Conservation (phyloP, 768 basidiomycete genomes). For the Mycena rosella region DNA sequence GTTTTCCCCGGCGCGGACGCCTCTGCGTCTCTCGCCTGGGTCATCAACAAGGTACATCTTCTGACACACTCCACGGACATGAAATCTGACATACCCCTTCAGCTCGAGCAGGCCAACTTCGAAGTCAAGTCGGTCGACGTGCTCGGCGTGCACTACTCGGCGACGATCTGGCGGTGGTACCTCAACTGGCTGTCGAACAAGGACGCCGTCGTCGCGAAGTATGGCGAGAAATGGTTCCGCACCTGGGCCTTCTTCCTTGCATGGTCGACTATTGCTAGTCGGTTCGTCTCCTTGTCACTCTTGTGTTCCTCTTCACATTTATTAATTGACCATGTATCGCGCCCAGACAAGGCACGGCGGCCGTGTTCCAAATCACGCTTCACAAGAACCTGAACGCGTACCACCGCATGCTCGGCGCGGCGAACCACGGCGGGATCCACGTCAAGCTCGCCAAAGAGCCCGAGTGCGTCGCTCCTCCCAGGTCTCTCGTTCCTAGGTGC, state of each 20-base stretch:
- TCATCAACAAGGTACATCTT: conserved; percentile 67
- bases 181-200: conserved; percentile 97
- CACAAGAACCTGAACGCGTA: conserved; percentile 99
- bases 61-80: background rate
- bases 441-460: conserved; percentile 69
- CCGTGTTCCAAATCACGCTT: conserved; percentile 96
- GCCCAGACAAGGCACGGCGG: conserved; percentile 84
- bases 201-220: conserved; percentile 88
- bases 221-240: conserved; percentile 95
- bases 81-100: conserved; percentile 32
- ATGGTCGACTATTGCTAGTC: conserved; percentile 85
- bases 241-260: conserved; percentile 99
- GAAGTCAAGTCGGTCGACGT: conserved; percentile 98
- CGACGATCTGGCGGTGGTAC: conserved; percentile 93
- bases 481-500: too few species aligned
- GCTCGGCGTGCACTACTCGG: conserved; percentile 96
- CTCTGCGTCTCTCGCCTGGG: conserved; percentile 95
- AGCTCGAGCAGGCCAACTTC: conserved; percentile 93
- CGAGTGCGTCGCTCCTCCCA: conserved; percentile 57
- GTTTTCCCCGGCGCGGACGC: conserved; percentile 99
- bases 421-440: conserved; percentile 85
- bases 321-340: background rate
- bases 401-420: conserved; percentile 89
- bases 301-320: too few species aligned
- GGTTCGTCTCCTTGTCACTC: conserved; percentile 56